Conservation (phyloP, 2,329 filamentous ascomycete genomes). For the Xylaria sp. region DNA sequence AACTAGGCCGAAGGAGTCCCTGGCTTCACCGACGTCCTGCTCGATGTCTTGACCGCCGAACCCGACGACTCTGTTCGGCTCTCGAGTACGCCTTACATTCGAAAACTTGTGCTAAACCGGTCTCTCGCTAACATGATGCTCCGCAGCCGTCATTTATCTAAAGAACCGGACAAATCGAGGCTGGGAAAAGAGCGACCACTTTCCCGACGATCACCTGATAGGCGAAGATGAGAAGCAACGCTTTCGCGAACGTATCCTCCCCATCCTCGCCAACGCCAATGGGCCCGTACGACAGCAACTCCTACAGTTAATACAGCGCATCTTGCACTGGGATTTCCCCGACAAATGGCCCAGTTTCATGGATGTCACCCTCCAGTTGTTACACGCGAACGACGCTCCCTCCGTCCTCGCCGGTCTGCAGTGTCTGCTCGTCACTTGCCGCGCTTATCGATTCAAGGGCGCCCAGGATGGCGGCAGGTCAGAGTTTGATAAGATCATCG, state of each 20-base stretch:
- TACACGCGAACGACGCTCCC: constrained; percentile 82
- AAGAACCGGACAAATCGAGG: constrained; percentile 96
- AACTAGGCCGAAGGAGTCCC: constrained; percentile 82
- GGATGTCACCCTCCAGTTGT: constrained; percentile 85
- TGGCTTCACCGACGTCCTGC: constrained; percentile 86
- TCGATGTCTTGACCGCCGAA: constrained; percentile 89
- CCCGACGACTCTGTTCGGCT: constrained; percentile 83
- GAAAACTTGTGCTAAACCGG: constrained; percentile 1
- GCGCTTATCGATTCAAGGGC: constrained; percentile 90
- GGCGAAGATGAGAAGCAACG: constrained; percentile 86
- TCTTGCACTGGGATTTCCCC: constrained; percentile 94
- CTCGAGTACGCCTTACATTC: constrained; percentile 67
- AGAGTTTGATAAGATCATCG: constrained; percentile 94
- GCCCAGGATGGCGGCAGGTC: constrained; percentile 73
- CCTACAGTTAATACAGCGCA: constrained; percentile 91
- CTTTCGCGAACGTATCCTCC: constrained; percentile 85
- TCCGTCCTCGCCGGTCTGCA: constrained; percentile 93
- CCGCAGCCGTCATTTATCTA: constrained; percentile 87
- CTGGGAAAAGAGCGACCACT: constrained; percentile 80
- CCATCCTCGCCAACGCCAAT: constrained; percentile 79
- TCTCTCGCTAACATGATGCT: constrained; percentile 22
- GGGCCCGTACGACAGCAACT: constrained; percentile 88
- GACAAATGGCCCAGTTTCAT: constrained; percentile 93
- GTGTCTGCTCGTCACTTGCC: constrained; percentile 91
- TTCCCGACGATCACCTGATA: constrained; percentile 72